These are phyloP conservation scores for Hymenoscyphus fraxineus DNA, from an alignment of 2,329 filamentous ascomycete species.

Conservation along the genomic window DNA sequence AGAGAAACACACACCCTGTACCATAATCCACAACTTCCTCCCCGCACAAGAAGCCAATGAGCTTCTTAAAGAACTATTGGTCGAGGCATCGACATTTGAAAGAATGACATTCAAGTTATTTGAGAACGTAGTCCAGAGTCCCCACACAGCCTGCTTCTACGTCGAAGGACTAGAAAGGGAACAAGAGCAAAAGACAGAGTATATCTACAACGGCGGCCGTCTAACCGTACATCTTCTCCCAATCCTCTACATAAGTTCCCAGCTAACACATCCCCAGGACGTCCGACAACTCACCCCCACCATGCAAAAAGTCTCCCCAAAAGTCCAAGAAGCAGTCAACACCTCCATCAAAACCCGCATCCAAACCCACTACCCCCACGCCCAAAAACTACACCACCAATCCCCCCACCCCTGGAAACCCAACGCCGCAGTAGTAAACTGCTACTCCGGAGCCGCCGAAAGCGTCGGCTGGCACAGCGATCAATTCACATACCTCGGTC, in stretches of 20 bases:
- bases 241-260: not conserved
- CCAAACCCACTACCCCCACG: slow-evolving; percentile 59
- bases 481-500: slow-evolving; percentile 88
- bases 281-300: slow-evolving; percentile 73
- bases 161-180: slow-evolving; percentile 71
- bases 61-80: slow-evolving; percentile 70
- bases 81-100: slow-evolving; percentile 68
- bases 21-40: slow-evolving; percentile 88
- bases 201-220: slow-evolving; percentile 77
- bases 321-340: slow-evolving; percentile 75
- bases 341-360: slow-evolving; percentile 70
- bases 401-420: slow-evolving; percentile 70
- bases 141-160: slow-evolving; percentile 81
- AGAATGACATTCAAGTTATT: slow-evolving; percentile 79
- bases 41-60: slow-evolving; percentile 66
- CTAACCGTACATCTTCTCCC: slow-evolving; percentile 50
- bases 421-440: slow-evolving; percentile 93
- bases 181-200: slow-evolving; percentile 68
- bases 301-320: slow-evolving; percentile 64
- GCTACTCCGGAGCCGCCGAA: slow-evolving; percentile 77
- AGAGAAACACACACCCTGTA: slow-evolving; percentile 80
- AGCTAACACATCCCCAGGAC: slow-evolving; percentile 45
- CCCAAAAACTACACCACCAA: slow-evolving; percentile 74
- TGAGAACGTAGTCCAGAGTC: slow-evolving; percentile 78
- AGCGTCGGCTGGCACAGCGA: slow-evolving; percentile 91